Percentiles rank a stretch among this genome's conserved stretches.
Evolutionary conservation across 441 rosid species (phyloP).

Genomic region (Manihot esculenta): DNA sequence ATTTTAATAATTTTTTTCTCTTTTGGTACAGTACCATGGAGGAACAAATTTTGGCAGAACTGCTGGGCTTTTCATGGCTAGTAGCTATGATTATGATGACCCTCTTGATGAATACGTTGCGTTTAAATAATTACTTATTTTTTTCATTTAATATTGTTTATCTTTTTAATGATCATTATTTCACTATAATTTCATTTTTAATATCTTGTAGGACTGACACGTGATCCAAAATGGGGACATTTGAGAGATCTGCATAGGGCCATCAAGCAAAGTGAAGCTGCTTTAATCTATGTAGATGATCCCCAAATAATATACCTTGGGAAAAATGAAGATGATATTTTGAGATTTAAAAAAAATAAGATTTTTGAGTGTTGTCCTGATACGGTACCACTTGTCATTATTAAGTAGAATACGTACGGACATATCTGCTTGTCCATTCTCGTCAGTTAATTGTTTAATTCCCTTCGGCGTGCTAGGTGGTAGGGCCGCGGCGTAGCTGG

Average conservation of each 20-base stretch:
- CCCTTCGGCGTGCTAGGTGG: too few relatives aligned
- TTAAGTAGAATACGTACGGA: too few relatives aligned
- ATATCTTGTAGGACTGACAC: conserved; percentile 53
- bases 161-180: neutral
- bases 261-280: conserved; percentile 80
- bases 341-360: too few relatives aligned
- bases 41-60: conserved; percentile 97
- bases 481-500: too few relatives aligned
- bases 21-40: conserved; percentile 64
- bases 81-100: conserved; percentile 92
- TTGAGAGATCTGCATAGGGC: conserved; percentile 90
- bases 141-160: too few relatives aligned
- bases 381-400: too few relatives aligned
- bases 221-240: conserved; percentile 96
- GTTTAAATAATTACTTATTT: neutral
- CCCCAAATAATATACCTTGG: conserved; percentile 68
- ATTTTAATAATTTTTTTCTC: neutral
- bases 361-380: too few relatives aligned
- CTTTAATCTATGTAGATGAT: conserved; percentile 67
- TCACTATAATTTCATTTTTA: neutral
- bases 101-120: conserved; percentile 96
- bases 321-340: conserved; percentile 48
- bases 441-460: too few relatives aligned
- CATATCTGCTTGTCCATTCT: too few relatives aligned
- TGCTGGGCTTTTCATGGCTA: conserved; percentile 92